Evolutionary conservation across 1,284 basidiomycete genomes (phyloP).

Genomic region (Sanghuangporus weigelae): DNA sequence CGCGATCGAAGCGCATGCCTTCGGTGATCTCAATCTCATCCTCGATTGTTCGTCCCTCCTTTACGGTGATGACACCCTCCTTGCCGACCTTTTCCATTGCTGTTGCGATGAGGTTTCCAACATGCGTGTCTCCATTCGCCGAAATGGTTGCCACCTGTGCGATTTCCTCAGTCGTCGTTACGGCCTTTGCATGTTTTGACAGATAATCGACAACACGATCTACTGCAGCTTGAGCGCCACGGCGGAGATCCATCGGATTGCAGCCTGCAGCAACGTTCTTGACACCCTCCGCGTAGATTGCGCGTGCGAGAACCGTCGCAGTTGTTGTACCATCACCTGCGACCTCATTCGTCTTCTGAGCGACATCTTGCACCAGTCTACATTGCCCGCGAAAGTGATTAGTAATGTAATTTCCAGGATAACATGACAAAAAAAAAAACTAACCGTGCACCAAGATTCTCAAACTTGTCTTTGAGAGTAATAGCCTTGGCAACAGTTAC

Average conservation of each 20-base stretch:
- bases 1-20: constrained; percentile 99
- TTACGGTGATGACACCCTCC: constrained; percentile 99
- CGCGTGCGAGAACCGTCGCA: constrained; percentile 93
- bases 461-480: constrained; percentile 94
- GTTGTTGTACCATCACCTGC: constrained; percentile 99
- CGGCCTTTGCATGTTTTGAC: constrained; percentile 84
- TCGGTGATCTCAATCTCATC: constrained; percentile 99
- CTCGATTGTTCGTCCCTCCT: constrained; percentile 96
- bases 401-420: constrained; percentile 3
- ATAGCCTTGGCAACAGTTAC: constrained; percentile 97
- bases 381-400: background rate
- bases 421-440: constrained; percentile 24
- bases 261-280: constrained; percentile 99
- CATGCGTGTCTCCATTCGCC: constrained; percentile 92
- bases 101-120: constrained; percentile 96
- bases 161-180: constrained; percentile 97
- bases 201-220: constrained; percentile 94
- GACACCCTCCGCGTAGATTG: constrained; percentile 98
- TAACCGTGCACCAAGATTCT: constrained; percentile 96
- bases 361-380: constrained; percentile 93
- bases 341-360: constrained; percentile 94
- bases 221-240: constrained; percentile 94
- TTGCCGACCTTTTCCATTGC: constrained; percentile 99
- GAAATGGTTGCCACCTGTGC: constrained; percentile 98
- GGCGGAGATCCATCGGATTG: constrained; percentile 99